Evolutionary conservation across 2,329 filamentous ascomycete species (phyloP).

Genomic region (Nemania bipapillata): DNA sequence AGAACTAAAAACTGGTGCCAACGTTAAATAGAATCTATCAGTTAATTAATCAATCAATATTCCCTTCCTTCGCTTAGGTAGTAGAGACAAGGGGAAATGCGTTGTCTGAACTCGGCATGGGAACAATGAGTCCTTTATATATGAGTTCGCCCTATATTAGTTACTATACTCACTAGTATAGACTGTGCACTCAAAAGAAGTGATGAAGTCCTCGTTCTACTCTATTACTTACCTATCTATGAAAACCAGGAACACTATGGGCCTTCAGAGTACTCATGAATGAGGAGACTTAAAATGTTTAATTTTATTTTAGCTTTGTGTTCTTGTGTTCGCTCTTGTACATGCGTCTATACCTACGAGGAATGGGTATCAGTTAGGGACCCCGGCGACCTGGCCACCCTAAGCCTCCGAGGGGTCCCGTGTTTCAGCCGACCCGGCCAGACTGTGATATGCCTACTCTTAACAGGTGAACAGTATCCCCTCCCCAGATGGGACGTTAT

Average conservation of each 20-base stretch:
- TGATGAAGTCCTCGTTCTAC: background rate
- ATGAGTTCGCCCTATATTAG: background rate
- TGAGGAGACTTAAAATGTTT: background rate
- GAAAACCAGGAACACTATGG: background rate
- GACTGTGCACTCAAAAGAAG: background rate
- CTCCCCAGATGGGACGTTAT: constrained; percentile 18
- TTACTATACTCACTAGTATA: background rate
- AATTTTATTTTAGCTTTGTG: constrained; percentile 37
- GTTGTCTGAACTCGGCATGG: no score
- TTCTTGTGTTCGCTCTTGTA: constrained; percentile 32
- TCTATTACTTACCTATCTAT: background rate
- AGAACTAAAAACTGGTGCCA: no score
- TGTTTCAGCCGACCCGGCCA: constrained; percentile 20
- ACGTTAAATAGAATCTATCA: no score
- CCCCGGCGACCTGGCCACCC: constrained; percentile 17
- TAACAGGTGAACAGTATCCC: constrained; percentile 10
- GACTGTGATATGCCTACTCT: constrained; percentile 14
- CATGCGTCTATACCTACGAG: constrained; percentile 35
- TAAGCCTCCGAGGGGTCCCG: constrained; percentile 20
- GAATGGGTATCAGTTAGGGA: constrained; percentile 34
- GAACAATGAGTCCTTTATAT: no score
- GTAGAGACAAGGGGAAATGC: no score
- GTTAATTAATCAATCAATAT: no score
- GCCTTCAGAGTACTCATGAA: background rate
- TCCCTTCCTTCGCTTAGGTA: background rate